These are phyloP conservation scores for Silybum marianum DNA, from an alignment of 129 eudicot genomes.

Conservation along the genomic window DNA sequence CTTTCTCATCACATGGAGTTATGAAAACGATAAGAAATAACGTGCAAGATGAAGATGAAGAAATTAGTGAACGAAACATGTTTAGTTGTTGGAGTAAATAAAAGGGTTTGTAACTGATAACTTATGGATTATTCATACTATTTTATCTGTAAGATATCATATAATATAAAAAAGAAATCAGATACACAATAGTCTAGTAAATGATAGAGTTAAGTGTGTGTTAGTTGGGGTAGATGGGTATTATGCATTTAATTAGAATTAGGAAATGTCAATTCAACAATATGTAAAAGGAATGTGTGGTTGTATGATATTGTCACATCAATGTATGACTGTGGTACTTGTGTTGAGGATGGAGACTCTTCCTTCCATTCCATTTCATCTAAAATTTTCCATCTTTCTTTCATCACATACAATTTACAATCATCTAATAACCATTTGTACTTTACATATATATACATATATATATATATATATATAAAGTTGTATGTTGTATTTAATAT, in stretches of 20 bases:
- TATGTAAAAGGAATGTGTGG: constrained; percentile 24
- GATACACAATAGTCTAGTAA: too few relatives aligned
- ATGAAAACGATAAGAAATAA: not conserved
- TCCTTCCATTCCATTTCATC: constrained; percentile 35
- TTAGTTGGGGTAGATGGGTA: not conserved
- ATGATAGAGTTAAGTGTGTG: not conserved
- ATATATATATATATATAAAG: too few relatives aligned
- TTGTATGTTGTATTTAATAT: too few relatives aligned
- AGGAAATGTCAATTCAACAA: constrained; percentile 32
- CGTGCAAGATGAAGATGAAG: not conserved
- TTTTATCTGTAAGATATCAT: not conserved
- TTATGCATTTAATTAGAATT: constrained; percentile 18
- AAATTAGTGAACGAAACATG: not conserved
- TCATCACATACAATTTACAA: not conserved
- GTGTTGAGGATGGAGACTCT: constrained; percentile 26
- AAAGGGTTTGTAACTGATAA: not conserved
- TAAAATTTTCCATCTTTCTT: not conserved
- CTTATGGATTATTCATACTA: not conserved
- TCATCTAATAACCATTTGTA: not conserved
- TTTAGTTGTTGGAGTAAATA: not conserved
- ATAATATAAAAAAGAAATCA: not conserved
- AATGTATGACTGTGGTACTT: constrained; percentile 22
- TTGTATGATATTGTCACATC: constrained; percentile 30
- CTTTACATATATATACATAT: not conserved
- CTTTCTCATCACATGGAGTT: too few relatives aligned